Evolutionary conservation across 2,329 filamentous ascomycete species (phyloP), one percentile per base, ranked within the genome.

Genomic region (Didymosphaeria variabile): DNA sequence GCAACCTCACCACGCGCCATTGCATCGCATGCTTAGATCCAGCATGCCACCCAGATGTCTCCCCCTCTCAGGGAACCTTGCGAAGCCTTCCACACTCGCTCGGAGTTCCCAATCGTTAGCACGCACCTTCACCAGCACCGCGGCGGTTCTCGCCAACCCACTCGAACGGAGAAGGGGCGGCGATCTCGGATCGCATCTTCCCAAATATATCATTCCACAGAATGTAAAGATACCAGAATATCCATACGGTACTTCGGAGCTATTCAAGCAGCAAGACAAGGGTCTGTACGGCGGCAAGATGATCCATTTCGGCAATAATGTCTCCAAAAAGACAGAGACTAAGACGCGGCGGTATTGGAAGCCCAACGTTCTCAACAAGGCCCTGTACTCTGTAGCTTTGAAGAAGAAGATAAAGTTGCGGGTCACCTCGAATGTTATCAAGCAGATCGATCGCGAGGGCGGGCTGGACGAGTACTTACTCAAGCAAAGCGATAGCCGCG

Each of bases 381-480:
- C 85, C 32, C 84, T 95, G 59, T 92, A 85, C 81, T 88, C 87
- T 26, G 83, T 85, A 9, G 81, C 86, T 0, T 80, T 95, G 59
- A 82, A 84, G 64, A 85, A 84, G 64, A 86, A 84, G 70, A 82
- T 95, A 57, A 88, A 88, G 76, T 85, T 91, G 42, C 85, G 89
- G 63, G 83, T 94, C 59, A 92, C 89, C 7, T 84, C 90, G 44
- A 85, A 87, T 59, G 91, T 93, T 29, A 83, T 84, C 61, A 75
- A 81, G 64, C 83, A 79, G 38, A 91, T 98, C 74, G 89, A 92
- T 75, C 94, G 93, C 76, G 88, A 90, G 64, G 94, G 94, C 61
- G 93, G 95, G 8, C 84, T 99, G 66, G 95, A 99, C 79, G 89
- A 93, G 73, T 99, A 99, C 81, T 83, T 99, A 49, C 84, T 97